Evolutionary conservation across 345 rosid genomes (phyloP).

Genomic region (Moricandia moricandioides): DNA sequence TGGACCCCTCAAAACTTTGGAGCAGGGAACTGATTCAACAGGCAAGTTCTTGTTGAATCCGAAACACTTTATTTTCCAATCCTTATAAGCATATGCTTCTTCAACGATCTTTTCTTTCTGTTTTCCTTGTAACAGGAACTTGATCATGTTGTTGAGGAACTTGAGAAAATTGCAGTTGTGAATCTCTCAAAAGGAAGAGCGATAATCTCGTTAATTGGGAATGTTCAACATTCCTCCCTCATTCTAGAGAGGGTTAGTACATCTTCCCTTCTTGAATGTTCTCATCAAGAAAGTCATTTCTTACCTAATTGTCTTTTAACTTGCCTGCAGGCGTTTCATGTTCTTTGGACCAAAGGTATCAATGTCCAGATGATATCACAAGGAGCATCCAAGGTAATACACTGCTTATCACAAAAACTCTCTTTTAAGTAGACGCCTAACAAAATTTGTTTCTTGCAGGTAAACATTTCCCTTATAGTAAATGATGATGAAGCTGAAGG

Average conservation of each 20-base stretch:
- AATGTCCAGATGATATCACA: conserved; percentile 99
- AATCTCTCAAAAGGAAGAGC: conserved; percentile 84
- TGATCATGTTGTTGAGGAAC: conserved; percentile 95
- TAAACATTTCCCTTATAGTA: conserved; percentile 83
- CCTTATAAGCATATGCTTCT: neutral
- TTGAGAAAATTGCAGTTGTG: conserved; percentile 92
- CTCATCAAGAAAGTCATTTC: conserved; percentile 5
- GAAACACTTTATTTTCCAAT: conserved; percentile 8
- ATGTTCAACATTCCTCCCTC: conserved; percentile 85
- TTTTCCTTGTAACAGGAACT: conserved; percentile 63
- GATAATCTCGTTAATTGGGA: conserved; percentile 91
- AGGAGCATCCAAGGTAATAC: conserved; percentile 92
- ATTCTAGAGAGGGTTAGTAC: conserved; percentile 81
- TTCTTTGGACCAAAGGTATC: conserved; percentile 76
- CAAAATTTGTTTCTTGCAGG: conserved; percentile 40
- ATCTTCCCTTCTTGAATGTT: conserved; percentile 13
- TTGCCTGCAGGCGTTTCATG: conserved; percentile 67
- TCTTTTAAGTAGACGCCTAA: neutral
- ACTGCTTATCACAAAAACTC: conserved; percentile 2
- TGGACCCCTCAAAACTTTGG: conserved; percentile 97
- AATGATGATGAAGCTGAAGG: conserved; percentile 75
- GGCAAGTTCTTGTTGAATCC: conserved; percentile 51
- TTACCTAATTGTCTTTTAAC: neutral
- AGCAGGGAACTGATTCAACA: conserved; percentile 97
- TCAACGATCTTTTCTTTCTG: neutral